phyloP scores from a whole-genome alignment of 768 basidiomycete species.

The Mycena maculata region DNA sequence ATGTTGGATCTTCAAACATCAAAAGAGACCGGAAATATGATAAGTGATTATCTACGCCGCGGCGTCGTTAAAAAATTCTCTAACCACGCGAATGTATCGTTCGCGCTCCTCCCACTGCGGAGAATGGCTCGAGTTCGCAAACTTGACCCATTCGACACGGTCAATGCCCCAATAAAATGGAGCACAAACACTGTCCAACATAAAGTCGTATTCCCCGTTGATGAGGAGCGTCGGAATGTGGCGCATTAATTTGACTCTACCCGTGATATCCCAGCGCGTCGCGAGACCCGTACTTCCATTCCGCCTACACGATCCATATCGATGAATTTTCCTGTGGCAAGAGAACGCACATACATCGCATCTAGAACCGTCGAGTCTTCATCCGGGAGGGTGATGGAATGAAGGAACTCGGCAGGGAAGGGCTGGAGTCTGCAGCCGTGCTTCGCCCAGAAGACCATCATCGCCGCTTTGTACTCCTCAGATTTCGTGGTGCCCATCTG shows the following conservation, averaged over 20 bases:
- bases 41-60: too few species aligned
- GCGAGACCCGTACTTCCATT: constrained; percentile 45
- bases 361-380: constrained; percentile 60
- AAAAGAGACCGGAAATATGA: too few species aligned
- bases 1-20: too few species aligned
- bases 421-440: constrained; percentile 60
- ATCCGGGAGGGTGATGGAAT: constrained; percentile 47
- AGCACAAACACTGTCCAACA: constrained; percentile 45
- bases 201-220: constrained; percentile 52
- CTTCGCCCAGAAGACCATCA: constrained; percentile 53
- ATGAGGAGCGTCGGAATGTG: constrained; percentile 44
- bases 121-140: constrained; percentile 45
- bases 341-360: constrained; percentile 53
- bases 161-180: constrained; percentile 48
- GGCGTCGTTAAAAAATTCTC: constrained; percentile 44
- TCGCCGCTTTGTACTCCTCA: constrained; percentile 58
- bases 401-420: constrained; percentile 52
- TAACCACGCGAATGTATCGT: constrained; percentile 41
- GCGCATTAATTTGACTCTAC: constrained; percentile 41
- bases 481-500: constrained; percentile 54
- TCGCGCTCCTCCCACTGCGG: constrained; percentile 48
- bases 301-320: constrained; percentile 21
- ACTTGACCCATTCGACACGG: constrained; percentile 45
- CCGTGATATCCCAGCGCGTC: constrained; percentile 42
- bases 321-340: too few species aligned